Conservation (phyloP, 2,329 filamentous ascomycete genomes). For the Xylariaceae sp. region DNA sequence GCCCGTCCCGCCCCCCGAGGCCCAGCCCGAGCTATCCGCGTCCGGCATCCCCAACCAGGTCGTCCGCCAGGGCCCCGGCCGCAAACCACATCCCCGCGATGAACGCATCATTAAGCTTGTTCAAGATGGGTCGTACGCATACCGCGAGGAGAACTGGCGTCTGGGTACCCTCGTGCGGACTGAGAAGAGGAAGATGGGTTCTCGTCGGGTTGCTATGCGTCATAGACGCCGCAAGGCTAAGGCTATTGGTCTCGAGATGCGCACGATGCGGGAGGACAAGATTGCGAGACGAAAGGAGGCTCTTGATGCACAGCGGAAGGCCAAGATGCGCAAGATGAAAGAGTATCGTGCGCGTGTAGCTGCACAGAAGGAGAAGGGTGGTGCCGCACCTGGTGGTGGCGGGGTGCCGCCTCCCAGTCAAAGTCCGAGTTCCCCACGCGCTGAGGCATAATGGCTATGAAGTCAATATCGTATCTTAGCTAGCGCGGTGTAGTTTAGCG, state of each 20-base stretch:
- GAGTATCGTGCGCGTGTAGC: constrained; percentile 33
- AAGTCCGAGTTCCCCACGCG: constrained; percentile 1
- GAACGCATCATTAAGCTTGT: constrained; percentile 58
- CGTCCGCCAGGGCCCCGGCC: constrained; percentile 44
- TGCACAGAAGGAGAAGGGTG: constrained; percentile 13
- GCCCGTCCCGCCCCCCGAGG: constrained; percentile 48
- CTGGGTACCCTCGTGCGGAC: constrained; percentile 60
- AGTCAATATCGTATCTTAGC: background rate
- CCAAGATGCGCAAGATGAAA: constrained; percentile 30
- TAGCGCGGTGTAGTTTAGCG: background rate
- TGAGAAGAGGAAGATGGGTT: constrained; percentile 53
- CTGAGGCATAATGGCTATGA: constrained; percentile 4
- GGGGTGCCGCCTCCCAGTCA: constrained; percentile 1
- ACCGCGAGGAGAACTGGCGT: constrained; percentile 66
- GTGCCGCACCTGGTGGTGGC: background rate
- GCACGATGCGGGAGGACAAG: constrained; percentile 40
- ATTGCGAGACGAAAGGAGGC: constrained; percentile 42
- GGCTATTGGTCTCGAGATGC: constrained; percentile 42
- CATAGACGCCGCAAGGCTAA: constrained; percentile 53
- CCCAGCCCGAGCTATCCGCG: constrained; percentile 51
- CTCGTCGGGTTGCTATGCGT: constrained; percentile 56
- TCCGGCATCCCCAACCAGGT: constrained; percentile 59
- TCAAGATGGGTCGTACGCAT: constrained; percentile 58
- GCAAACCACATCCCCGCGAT: constrained; percentile 45
- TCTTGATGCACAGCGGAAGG: constrained; percentile 36